A percentile compares a stretch with the other conserved stretches of the same genome.
phyloP scores from a whole-genome alignment of 495 filamentous ascomycete genomes.

The Penicillium parvum region DNA sequence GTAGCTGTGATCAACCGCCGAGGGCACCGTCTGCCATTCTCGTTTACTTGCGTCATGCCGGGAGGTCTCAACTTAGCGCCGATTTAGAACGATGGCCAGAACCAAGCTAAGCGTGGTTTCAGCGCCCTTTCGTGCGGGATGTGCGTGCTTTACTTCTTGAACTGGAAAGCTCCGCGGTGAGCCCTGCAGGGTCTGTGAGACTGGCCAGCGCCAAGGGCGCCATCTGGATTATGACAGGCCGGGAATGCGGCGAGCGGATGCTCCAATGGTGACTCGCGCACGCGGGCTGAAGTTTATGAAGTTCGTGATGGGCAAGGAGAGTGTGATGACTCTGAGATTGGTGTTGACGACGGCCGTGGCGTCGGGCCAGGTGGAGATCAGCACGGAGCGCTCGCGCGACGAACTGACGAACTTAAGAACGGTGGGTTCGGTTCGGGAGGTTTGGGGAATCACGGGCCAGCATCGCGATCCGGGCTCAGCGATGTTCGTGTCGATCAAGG shows the following conservation, averaged over 20 bases:
- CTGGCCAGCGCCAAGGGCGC: not conserved
- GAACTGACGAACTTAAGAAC: slow-evolving; percentile 23
- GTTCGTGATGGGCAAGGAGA: not conserved
- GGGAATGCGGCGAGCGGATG: slow-evolving; percentile 4
- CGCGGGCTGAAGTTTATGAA: slow-evolving; percentile 15
- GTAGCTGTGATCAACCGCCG: slow-evolving; percentile 12
- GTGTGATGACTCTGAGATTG: slow-evolving; percentile 4
- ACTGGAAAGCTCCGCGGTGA: slow-evolving; percentile 7
- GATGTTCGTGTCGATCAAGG: slow-evolving; percentile 10
- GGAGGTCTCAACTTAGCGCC: slow-evolving; percentile 5
- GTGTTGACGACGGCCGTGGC: slow-evolving; percentile 8
- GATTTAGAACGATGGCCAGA: slow-evolving; percentile 3
- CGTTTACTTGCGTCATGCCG: not conserved
- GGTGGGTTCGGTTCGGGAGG: slow-evolving; percentile 11
- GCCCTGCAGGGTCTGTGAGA: slow-evolving; percentile 16
- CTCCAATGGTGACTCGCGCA: slow-evolving; percentile 12
- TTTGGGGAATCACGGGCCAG: slow-evolving; percentile 13
- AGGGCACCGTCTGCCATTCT: not conserved
- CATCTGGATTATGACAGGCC: slow-evolving; percentile 15
- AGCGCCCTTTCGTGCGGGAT: slow-evolving; percentile 14
- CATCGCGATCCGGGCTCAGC: slow-evolving; percentile 11
- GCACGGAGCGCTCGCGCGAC: slow-evolving; percentile 15
- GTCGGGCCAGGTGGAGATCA: slow-evolving; percentile 14
- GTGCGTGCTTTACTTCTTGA: slow-evolving; percentile 12
- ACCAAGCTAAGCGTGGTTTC: slow-evolving; percentile 1